Conservation (phyloP, 208 protist genomes). For the Acanthamoeba culbertsoni region DNA sequence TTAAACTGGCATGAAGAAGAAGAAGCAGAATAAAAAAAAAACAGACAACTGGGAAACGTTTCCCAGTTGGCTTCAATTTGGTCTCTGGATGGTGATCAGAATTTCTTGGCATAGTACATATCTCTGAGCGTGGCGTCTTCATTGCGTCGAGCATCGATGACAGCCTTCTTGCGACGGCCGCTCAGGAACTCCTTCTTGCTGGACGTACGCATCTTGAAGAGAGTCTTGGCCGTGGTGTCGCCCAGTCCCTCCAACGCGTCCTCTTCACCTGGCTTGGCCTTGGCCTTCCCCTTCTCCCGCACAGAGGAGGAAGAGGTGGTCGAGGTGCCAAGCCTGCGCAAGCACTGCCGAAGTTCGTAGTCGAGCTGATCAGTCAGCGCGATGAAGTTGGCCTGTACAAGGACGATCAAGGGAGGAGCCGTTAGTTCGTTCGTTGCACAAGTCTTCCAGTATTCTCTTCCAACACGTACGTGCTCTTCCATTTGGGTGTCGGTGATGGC, state of each 20-base stretch:
- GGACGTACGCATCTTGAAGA: constrained; percentile 17
- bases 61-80: too few relatives aligned
- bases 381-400: constrained; percentile 36
- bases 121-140: neutral
- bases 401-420: neutral
- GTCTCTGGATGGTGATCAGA: neutral
- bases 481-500: constrained; percentile 40
- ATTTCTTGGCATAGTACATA: constrained; percentile 53
- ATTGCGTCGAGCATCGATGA: constrained; percentile 27
- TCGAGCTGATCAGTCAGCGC: neutral
- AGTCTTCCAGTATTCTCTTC: neutral
- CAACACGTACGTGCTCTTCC: neutral
- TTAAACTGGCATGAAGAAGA: too few relatives aligned
- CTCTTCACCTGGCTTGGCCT: neutral
- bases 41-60: too few relatives aligned
- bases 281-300: neutral
- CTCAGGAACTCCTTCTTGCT: constrained; percentile 48
- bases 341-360: constrained; percentile 19
- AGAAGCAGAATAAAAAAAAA: too few relatives aligned
- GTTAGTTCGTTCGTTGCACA: neutral
- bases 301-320: neutral
- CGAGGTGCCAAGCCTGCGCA: neutral
- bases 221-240: constrained; percentile 44
- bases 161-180: constrained; percentile 10
- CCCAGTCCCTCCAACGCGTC: neutral